Evolutionary conservation across 139 green algal genomes (phyloP).

Genomic region (Microglena sp.): DNA sequence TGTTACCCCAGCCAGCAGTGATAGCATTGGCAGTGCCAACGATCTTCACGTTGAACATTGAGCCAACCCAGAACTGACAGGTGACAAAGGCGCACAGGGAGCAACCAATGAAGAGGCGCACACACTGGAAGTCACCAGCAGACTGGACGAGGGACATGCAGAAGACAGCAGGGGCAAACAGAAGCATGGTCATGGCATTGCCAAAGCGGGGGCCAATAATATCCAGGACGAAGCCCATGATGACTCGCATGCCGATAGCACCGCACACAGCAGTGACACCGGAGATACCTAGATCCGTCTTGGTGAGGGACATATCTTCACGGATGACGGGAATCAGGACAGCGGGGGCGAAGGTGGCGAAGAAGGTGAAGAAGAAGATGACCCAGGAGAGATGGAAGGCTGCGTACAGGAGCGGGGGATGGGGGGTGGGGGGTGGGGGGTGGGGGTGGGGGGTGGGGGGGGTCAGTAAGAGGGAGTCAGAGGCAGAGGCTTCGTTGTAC

Average conservation of each 20-base stretch:
- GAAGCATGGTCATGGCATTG: conserved; percentile 42
- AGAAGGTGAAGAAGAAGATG: conserved; percentile 80
- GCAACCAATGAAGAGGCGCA: conserved; percentile 74
- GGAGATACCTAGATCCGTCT: conserved; percentile 22
- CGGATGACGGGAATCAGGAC: conserved; percentile 61
- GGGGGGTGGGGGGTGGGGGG: too few relatives aligned
- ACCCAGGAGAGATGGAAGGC: conserved; percentile 78
- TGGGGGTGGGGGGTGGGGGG: too few relatives aligned
- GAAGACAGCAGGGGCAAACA: conserved; percentile 58
- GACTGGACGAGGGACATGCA: conserved; percentile 53
- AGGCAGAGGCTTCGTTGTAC: too few relatives aligned
- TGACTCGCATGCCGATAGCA: conserved; percentile 48
- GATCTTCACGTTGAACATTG: conserved; percentile 82
- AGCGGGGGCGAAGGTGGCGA: conserved; percentile 82
- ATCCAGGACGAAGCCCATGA: conserved; percentile 69
- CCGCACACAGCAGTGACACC: conserved; percentile 59
- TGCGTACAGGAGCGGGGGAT: too few relatives aligned
- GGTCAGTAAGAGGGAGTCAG: too few relatives aligned
- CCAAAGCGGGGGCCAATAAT: conserved; percentile 58
- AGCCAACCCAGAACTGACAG: conserved; percentile 79
- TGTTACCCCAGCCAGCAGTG: conserved; percentile 77
- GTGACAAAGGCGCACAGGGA: conserved; percentile 67
- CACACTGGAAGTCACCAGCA: conserved; percentile 18
- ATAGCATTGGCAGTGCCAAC: conserved; percentile 87
- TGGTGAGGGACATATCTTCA: conserved; percentile 69